Evolutionary conservation across 2,329 filamentous ascomycete species (phyloP).

Genomic region (Paecilomyces dactylethromorphus): DNA sequence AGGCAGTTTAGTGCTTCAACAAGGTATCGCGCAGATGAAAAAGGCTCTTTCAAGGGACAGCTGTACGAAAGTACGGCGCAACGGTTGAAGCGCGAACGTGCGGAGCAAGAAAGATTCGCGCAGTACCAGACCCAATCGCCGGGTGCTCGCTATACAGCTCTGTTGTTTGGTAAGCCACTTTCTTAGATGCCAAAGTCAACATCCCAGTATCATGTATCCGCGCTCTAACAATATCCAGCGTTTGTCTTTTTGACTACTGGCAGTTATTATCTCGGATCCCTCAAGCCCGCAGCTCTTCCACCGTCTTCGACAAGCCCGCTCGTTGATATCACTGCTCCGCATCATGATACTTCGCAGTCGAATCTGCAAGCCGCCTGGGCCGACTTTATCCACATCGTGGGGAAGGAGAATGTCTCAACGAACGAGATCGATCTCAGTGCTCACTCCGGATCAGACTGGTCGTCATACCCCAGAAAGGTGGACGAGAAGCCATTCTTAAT

Average conservation of each 20-base stretch:
- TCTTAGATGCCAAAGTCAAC: neutral
- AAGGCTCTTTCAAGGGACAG: conserved; percentile 53
- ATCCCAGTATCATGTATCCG: conserved; percentile 6
- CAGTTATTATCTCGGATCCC: conserved; percentile 51
- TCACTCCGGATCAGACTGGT: conserved; percentile 59
- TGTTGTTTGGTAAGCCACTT: conserved; percentile 25
- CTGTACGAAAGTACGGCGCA: conserved; percentile 56
- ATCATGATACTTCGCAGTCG: conserved; percentile 50
- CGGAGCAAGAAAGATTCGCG: conserved; percentile 48
- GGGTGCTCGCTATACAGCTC: conserved; percentile 31
- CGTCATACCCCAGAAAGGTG: conserved; percentile 42
- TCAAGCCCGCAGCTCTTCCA: conserved; percentile 41
- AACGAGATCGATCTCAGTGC: conserved; percentile 46
- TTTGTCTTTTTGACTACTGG: conserved; percentile 44
- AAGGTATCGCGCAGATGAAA: conserved; percentile 17
- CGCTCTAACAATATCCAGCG: conserved; percentile 31
- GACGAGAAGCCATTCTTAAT: conserved; percentile 51
- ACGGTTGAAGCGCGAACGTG: conserved; percentile 52
- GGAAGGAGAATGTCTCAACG: conserved; percentile 58
- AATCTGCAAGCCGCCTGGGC: conserved; percentile 60
- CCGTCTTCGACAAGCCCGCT: conserved; percentile 54
- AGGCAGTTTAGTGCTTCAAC: conserved; percentile 16
- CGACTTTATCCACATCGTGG: conserved; percentile 56
- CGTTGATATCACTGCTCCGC: conserved; percentile 38
- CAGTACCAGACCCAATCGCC: conserved; percentile 35